phyloP scores from a whole-genome alignment of 1,284 basidiomycete genomes.

The Ganoderma meredithae region DNA sequence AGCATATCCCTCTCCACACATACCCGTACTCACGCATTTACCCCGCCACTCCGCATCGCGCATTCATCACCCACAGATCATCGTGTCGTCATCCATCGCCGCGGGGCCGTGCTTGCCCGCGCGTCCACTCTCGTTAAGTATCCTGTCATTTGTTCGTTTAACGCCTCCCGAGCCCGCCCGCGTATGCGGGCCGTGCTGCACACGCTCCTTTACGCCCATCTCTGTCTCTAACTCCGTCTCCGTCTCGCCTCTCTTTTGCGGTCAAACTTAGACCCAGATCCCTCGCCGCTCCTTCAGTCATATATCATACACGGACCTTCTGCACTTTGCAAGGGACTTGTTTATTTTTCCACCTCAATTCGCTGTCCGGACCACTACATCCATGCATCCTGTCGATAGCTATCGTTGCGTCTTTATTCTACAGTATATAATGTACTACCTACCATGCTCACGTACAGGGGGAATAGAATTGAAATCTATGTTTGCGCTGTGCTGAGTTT shows the following conservation, averaged over 20 bases:
- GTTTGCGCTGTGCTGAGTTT: too few species aligned
- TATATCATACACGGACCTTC: slow-evolving; percentile 12
- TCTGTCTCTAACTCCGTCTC: too few species aligned
- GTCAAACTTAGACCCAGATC: background rate
- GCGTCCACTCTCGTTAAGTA: slow-evolving; percentile 17
- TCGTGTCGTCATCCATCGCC: background rate
- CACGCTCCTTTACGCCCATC: slow-evolving; percentile 17
- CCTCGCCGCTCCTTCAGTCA: background rate
- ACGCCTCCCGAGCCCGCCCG: slow-evolving; percentile 9
- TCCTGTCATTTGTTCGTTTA: background rate
- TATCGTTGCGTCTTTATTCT: slow-evolving; percentile 25
- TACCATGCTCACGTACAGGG: slow-evolving; percentile 36
- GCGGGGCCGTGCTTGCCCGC: slow-evolving; percentile 8
- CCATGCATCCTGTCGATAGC: slow-evolving; percentile 16
- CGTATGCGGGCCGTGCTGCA: slow-evolving; percentile 16
- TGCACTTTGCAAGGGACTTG: slow-evolving; percentile 2
- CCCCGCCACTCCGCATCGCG: slow-evolving; percentile 6
- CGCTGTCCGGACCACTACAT: background rate
- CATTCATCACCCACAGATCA: slow-evolving; percentile 2
- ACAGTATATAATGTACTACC: slow-evolving; percentile 39
- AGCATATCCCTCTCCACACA: slow-evolving; percentile 16
- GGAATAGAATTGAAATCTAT: slow-evolving; percentile 28
- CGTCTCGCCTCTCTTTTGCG: background rate
- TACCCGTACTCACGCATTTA: slow-evolving; percentile 13
- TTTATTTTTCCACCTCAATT: background rate